phyloP scores from a whole-genome alignment of 2,329 filamentous ascomycete genomes.

The Sphaerostilbella broomeana region DNA sequence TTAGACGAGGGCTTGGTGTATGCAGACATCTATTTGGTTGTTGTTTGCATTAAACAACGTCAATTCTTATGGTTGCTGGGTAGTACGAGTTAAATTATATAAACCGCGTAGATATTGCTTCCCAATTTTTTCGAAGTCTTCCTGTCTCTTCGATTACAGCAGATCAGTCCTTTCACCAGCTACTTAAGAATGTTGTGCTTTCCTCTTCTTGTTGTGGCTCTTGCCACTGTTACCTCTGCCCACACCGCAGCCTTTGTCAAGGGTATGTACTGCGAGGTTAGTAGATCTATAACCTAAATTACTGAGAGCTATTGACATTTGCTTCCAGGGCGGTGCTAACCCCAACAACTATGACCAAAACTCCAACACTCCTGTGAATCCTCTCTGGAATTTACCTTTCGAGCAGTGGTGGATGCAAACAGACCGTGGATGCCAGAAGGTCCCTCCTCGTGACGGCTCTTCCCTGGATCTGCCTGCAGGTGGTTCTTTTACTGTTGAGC shows the following conservation, averaged over 20 bases:
- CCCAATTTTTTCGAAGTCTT: too few relatives aligned
- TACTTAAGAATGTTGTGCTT: conserved; percentile 11
- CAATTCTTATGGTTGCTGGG: too few relatives aligned
- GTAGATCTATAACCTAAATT: neutral
- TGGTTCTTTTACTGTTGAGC: conserved; percentile 38
- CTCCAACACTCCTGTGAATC: conserved; percentile 34
- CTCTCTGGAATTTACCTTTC: conserved; percentile 35
- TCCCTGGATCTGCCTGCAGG: conserved; percentile 38
- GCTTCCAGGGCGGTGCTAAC: conserved; percentile 18
- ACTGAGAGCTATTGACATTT: too few relatives aligned
- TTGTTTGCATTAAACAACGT: too few relatives aligned
- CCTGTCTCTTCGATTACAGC: too few relatives aligned
- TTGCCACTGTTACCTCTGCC: conserved; percentile 14
- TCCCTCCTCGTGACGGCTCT: conserved; percentile 19
- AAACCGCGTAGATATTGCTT: too few relatives aligned
- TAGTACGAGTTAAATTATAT: too few relatives aligned
- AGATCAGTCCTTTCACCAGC: neutral
- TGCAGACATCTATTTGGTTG: too few relatives aligned
- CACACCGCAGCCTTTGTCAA: conserved; percentile 17
- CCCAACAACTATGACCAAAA: conserved; percentile 30
- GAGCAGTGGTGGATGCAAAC: conserved; percentile 42
- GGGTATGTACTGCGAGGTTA: conserved; percentile 19
- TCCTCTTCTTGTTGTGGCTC: conserved; percentile 11
- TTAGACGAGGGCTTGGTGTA: too few relatives aligned
- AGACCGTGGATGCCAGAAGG: conserved; percentile 35